These are phyloP conservation scores for Citrus sp. DNA, from an alignment of 345 rosid genomes.

Conservation along the genomic window DNA sequence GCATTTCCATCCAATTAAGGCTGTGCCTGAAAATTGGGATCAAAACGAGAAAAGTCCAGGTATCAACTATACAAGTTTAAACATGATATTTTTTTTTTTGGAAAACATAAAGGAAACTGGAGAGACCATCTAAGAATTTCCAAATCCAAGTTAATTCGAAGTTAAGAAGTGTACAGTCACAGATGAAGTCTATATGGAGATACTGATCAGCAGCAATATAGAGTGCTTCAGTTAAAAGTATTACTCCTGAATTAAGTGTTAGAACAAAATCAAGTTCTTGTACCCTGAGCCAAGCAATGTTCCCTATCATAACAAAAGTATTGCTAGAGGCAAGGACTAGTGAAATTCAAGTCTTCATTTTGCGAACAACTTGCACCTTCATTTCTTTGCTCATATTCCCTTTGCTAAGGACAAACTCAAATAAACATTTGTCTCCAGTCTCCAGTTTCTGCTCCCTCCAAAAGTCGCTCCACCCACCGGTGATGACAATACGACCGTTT, in stretches of 20 bases:
- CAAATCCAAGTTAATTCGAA: background rate
- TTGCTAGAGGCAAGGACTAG: too few relatives aligned
- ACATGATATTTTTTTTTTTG: too few relatives aligned
- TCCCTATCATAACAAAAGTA: background rate
- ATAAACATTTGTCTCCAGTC: slow-evolving; percentile 1
- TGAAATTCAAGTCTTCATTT: background rate
- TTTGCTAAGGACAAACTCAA: slow-evolving; percentile 7
- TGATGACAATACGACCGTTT: background rate
- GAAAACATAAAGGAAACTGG: background rate
- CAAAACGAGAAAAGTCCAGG: too few relatives aligned
- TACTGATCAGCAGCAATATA: too few relatives aligned
- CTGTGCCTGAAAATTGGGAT: background rate
- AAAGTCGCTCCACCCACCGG: slow-evolving; percentile 3
- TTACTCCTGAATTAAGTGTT: background rate
- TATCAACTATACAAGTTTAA: too few relatives aligned
- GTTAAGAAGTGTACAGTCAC: background rate
- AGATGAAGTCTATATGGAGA: too few relatives aligned
- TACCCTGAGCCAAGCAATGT: background rate
- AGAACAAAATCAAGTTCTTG: background rate
- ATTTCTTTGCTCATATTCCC: slow-evolving; percentile 5
- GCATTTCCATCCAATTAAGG: background rate
- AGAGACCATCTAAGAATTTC: background rate
- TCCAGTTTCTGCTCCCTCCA: background rate
- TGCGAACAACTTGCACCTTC: slow-evolving; percentile 6
- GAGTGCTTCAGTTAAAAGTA: background rate